Evolutionary conservation across 176 grass and related monocot genomes (phyloP).

Genomic region (Oryza meridionalis): DNA sequence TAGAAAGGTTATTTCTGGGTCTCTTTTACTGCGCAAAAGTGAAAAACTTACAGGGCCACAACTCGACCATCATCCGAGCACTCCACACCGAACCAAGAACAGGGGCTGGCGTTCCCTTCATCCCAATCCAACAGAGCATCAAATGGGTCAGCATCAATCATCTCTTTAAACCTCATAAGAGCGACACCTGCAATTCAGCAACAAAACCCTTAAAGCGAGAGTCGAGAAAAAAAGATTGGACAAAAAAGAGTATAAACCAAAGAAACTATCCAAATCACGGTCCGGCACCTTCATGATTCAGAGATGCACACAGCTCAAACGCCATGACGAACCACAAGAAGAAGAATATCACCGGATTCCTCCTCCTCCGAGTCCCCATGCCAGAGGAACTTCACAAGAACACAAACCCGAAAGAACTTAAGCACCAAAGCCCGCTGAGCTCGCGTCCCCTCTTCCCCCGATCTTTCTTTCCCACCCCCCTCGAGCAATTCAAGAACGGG

Average conservation of each 20-base stretch:
- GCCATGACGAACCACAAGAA: constrained; percentile 52
- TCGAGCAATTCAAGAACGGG: constrained; percentile 6
- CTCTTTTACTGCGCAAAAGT: background rate
- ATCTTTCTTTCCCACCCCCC: background rate
- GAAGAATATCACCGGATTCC: constrained; percentile 16
- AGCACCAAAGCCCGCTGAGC: background rate
- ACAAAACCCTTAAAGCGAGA: constrained; percentile 22
- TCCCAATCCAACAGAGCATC: constrained; percentile 52
- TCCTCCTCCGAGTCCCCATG: constrained; percentile 43
- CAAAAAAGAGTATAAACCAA: background rate
- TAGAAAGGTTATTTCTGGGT: background rate
- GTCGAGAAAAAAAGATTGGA: background rate
- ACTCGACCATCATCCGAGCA: constrained; percentile 65
- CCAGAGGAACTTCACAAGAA: constrained; percentile 20
- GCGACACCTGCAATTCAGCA: constrained; percentile 53
- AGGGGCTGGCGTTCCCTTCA: constrained; percentile 39
- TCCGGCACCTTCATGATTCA: constrained; percentile 69
- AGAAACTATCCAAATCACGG: background rate
- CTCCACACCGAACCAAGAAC: constrained; percentile 58
- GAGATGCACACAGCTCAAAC: constrained; percentile 47
- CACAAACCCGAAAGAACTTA: constrained; percentile 16
- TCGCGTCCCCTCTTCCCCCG: background rate
- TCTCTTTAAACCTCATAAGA: constrained; percentile 57
- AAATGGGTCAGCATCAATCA: constrained; percentile 41
- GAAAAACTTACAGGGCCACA: constrained; percentile 62